phyloP scores from a whole-genome alignment of 768 basidiomycete genomes.

The Russula sp. region DNA sequence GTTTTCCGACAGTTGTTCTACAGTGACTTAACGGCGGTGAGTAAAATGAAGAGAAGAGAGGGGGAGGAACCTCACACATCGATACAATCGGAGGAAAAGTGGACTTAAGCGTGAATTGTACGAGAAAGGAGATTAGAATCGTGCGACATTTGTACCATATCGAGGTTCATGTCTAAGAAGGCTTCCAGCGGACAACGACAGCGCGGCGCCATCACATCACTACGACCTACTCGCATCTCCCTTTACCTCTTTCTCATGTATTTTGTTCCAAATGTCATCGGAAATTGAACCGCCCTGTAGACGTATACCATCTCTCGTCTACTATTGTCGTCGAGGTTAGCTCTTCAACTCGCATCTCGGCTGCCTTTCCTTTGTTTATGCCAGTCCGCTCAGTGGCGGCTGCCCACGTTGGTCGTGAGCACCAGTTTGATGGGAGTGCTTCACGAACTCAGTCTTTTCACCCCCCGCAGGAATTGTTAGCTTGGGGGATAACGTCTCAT shows the following conservation, averaged over 20 bases:
- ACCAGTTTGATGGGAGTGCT: not conserved
- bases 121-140: conserved; percentile 4
- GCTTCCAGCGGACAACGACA: not conserved
- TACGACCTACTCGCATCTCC: not conserved
- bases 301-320: conserved; percentile 57
- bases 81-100: conserved; percentile 3
- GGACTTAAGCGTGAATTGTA: conserved; percentile 17
- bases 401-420: conserved; percentile 57
- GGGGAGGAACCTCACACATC: not conserved
- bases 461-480: conserved; percentile 48
- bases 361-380: conserved; percentile 7
- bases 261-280: conserved; percentile 33
- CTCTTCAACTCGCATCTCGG: conserved; percentile 8
- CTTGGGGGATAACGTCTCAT: conserved; percentile 58
- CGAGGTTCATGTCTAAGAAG: not conserved
- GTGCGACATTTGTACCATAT: conserved; percentile 6
- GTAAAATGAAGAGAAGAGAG: not conserved
- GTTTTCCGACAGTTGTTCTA: not conserved
- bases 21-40: conserved; percentile 1
- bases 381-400: conserved; percentile 43
- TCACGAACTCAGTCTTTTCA: not conserved
- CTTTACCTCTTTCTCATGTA: conserved; percentile 6
- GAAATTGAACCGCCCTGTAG: conserved; percentile 30
- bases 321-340: conserved; percentile 70
- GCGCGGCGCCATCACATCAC: not conserved